Evolutionary conservation across 2,329 filamentous ascomycete genomes (phyloP), one percentile per base, ranked within the genome.

Genomic region (Colletotrichum sp.): DNA sequence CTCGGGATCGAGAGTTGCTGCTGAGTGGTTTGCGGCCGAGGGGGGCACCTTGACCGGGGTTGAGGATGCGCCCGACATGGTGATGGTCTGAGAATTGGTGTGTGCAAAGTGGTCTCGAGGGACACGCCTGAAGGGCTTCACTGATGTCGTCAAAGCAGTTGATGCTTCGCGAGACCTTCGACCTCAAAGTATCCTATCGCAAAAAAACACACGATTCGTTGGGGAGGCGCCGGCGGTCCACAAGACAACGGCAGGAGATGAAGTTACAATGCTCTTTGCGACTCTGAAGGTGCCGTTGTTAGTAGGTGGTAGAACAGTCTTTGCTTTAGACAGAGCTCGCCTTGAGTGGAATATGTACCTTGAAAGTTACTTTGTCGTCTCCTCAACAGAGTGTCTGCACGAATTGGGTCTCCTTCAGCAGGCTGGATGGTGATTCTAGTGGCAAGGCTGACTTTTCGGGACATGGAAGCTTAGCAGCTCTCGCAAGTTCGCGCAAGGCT

Each of bases 41-140:
- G 89, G 84, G 16, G 92, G 90, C 65, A 93, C 90, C 81, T 92
- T 92, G 79, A 92, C 90, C 6, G 91, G 90, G 26, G 90, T 90
- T 34, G 90, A 86, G 44, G 89, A 85, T 69, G 81, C 69, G 65
- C 80, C 82, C 77, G 88, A 87, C 87, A 89, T 89, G 72, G 59
- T 81, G 78, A 62, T 65, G 66, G 39, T 66, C 36, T 36, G 62
- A 24, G 57, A 34, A 52, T 21, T 21, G 44, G 36, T 44, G 49
- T 55, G 60, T 30, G 70, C 8, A 24, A 24, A 63, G 63, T 30
- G 18, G 55, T 21, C 36, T 63, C 26, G 12, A 32, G n/a, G 21
- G 30, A 7, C 24, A 8, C 39, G 60, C 62, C 34, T 67, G n/a
- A 13, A 26, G 16, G 28, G 64, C 30, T 67, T 57, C 55, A 57